These are phyloP conservation scores for Triticum timopheevii DNA, from an alignment of 176 grass and related monocot genomes.

Conservation along the genomic window DNA sequence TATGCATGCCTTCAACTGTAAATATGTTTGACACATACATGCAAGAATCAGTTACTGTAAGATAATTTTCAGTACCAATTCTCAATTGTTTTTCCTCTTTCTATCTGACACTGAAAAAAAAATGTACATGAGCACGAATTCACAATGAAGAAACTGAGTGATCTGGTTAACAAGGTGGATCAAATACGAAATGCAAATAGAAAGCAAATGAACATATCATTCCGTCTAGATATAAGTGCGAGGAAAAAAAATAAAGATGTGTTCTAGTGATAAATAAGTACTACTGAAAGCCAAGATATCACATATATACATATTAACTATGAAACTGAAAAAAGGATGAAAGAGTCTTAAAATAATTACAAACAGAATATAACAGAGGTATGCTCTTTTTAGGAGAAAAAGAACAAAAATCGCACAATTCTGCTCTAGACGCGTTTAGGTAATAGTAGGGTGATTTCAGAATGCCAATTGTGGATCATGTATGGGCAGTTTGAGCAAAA, in stretches of 20 bases:
- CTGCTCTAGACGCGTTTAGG: not conserved
- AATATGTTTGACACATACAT: not conserved
- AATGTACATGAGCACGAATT: not conserved
- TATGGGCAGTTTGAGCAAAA: slow-evolving; percentile 26
- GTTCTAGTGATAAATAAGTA: slow-evolving; percentile 16
- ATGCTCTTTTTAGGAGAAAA: not conserved
- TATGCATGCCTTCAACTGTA: not conserved
- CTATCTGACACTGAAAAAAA: slow-evolving; percentile 1
- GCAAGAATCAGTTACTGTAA: not conserved
- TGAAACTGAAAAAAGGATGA: not conserved
- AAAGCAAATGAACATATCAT: not conserved
- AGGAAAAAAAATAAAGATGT: not conserved
- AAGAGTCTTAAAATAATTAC: not conserved
- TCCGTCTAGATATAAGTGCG: not conserved
- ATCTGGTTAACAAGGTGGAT: not conserved
- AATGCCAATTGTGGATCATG: not conserved
- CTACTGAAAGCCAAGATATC: slow-evolving; percentile 1
- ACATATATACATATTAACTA: not conserved
- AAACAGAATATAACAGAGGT: not conserved
- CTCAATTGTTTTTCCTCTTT: not conserved
- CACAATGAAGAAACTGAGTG: not conserved
- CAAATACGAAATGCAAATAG: not conserved
- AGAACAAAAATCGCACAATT: not conserved
- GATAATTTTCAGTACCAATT: not conserved
- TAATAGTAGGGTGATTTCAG: slow-evolving; percentile 2